Evolutionary conservation across 2,329 filamentous ascomycete genomes (phyloP), one percentile per base, ranked within the genome.

Genomic region (Aspergillus pseudotamarii): DNA sequence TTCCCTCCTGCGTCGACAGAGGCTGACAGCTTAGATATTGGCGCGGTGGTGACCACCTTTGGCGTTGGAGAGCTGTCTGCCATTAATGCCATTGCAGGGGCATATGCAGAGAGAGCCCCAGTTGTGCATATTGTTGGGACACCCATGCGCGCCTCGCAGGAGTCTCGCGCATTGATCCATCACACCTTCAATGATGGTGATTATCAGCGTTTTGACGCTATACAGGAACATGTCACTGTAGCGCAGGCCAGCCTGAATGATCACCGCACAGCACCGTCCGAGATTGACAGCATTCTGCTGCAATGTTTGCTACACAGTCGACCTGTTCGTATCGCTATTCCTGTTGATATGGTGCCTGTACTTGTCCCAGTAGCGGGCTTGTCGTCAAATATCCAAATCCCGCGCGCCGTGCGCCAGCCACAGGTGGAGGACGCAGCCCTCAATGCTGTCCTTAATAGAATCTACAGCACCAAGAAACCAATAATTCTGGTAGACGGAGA

Each of bases 71-170:
- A 41, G 38, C 38, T 41, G 3, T 41, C 38, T 10, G 38, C 38
- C 38, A n/a, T 41, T 1, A 41, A 41, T 41, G 38, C 38, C 6
- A 41, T 41, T n/a, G 38, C 38, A n/a, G 74, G 66, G 41, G 46
- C 38, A 23, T 93, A 86, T 77, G 89, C 89, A 0, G 91, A 94
- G 76, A 85, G 86, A 68, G 88, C 91, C 4, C 89, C 90, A 1
- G 82, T 93, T 5, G 82, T 88, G 4, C 86, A 89, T 68, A 82
- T 88, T 57, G 85, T 88, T 21, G 86, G 86, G 0, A 83, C 82
- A 0, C 84, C 86, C 3, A 69, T 75, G 3, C 77, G 81, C 0
- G 63, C 70, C 6, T 75, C 79, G 1, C 84, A 41, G 86, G 63
- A 77, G 82, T 6, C 70, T 73, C 3, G 77, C 82, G 4, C 69